phyloP scores from a whole-genome alignment of 176 grass and related monocot species.

The Phoenix roebelenii region DNA sequence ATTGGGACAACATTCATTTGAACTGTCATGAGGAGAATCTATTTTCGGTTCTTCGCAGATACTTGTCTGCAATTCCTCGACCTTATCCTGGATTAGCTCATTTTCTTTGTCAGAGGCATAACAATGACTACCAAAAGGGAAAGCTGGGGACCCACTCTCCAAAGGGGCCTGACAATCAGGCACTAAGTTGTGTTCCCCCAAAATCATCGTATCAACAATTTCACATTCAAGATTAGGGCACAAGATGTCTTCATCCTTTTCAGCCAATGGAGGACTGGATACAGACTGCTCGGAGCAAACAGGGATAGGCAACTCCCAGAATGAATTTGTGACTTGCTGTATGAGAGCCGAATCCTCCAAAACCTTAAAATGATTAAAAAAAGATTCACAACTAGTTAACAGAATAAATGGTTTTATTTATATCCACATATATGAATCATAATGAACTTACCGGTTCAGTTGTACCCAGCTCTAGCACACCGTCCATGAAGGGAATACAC shows the following conservation, averaged over 20 bases:
- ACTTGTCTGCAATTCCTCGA: slow-evolving; percentile 10
- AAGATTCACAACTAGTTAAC: too few species aligned
- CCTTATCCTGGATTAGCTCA: slow-evolving; percentile 4
- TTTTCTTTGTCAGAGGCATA: too few species aligned
- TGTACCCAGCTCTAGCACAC: slow-evolving; percentile 77
- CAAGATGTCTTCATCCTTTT: slow-evolving; percentile 22
- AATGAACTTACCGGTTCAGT: slow-evolving; percentile 41
- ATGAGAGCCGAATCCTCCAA: slow-evolving; percentile 38
- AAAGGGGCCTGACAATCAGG: too few species aligned
- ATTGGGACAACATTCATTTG: slow-evolving; percentile 19
- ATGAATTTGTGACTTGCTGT: slow-evolving; percentile 26
- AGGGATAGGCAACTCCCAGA: slow-evolving; percentile 39
- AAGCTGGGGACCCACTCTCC: too few species aligned
- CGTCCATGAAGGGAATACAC: slow-evolving; percentile 61
- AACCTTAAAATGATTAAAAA: slow-evolving; percentile 28
- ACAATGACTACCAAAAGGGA: too few species aligned
- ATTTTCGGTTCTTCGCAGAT: slow-evolving; percentile 39
- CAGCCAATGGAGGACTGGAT: slow-evolving; percentile 32
- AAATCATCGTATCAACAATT: too few species aligned
- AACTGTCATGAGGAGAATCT: slow-evolving; percentile 27
- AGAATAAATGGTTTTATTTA: too few species aligned
- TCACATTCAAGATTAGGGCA: slow-evolving; percentile 19
- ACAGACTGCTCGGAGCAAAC: slow-evolving; percentile 20
- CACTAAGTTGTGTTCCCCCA: too few species aligned
- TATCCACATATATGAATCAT: too few species aligned